These are phyloP conservation scores for Nicotiana obtusifolia DNA, from an alignment of 257 asterid species.

Conservation along the genomic window DNA sequence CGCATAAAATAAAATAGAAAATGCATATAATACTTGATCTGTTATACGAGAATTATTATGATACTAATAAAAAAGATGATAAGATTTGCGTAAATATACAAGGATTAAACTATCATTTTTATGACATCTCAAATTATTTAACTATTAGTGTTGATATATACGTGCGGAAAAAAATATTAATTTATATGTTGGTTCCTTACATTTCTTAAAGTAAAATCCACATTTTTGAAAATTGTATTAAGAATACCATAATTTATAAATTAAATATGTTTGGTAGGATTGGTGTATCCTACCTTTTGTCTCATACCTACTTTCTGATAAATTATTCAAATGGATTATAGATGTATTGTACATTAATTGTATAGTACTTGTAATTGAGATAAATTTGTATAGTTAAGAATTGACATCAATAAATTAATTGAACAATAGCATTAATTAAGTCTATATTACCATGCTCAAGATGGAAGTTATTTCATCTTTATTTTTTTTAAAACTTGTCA, in stretches of 20 bases:
- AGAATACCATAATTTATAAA: neutral
- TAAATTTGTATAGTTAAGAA: neutral
- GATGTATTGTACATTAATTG: neutral
- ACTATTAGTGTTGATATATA: neutral
- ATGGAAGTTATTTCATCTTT: neutral
- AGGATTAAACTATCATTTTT: too few species aligned
- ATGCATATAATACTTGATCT: too few species aligned
- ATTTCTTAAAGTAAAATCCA: neutral
- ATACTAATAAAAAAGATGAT: too few species aligned
- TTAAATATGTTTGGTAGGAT: constrained; percentile 7
- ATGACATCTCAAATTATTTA: neutral
- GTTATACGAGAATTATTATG: too few species aligned
- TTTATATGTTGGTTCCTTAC: neutral
- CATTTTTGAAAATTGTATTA: neutral
- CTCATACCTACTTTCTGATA: neutral
- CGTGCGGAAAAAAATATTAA: neutral
- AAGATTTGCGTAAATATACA: neutral
- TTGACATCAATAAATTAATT: neutral
- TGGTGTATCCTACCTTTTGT: neutral
- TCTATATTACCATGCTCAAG: neutral
- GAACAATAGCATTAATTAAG: neutral
- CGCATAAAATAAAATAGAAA: too few species aligned
- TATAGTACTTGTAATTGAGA: neutral
- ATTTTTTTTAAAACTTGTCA: neutral
- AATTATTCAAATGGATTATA: neutral